Evolutionary conservation across 805 yeast species (phyloP).

Genomic region (Metschnikowia peoriensis): DNA sequence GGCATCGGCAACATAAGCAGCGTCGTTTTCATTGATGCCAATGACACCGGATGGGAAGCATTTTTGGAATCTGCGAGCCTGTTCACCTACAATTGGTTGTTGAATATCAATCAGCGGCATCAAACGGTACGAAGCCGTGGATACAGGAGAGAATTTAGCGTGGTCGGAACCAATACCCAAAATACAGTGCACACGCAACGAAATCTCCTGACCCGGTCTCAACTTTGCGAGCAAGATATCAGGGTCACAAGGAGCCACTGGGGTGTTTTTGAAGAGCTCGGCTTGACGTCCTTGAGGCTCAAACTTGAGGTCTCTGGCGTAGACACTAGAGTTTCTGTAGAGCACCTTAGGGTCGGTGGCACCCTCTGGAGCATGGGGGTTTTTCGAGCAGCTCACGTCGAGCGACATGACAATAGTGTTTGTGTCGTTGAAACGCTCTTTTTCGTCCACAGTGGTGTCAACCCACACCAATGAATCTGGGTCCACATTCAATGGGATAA

Average conservation of each 20-base stretch:
- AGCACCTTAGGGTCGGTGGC: constrained; percentile 79
- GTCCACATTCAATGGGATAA: constrained; percentile 84
- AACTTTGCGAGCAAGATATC: constrained; percentile 87
- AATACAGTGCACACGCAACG: constrained; percentile 84
- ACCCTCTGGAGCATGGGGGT: constrained; percentile 76
- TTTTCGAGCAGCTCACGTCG: constrained; percentile 79
- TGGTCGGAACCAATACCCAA: constrained; percentile 93
- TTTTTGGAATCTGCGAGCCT: constrained; percentile 75
- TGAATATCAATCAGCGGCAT: constrained; percentile 81
- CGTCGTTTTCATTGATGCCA: constrained; percentile 61
- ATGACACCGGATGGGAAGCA: constrained; percentile 95
- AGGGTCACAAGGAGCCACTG: constrained; percentile 80
- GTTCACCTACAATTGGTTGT: constrained; percentile 70
- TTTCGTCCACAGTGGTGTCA: constrained; percentile 60
- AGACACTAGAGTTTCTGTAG: constrained; percentile 81
- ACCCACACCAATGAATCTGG: constrained; percentile 90
- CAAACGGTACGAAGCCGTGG: constrained; percentile 93
- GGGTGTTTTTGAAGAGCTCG: constrained; percentile 62
- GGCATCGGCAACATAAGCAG: constrained; percentile 83
- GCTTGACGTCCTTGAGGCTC: constrained; percentile 89
- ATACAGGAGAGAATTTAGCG: constrained; percentile 96
- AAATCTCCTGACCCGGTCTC: constrained; percentile 96
- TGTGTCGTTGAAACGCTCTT: constrained; percentile 71
- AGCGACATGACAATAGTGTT: constrained; percentile 85
- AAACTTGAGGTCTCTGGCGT: constrained; percentile 84